Evolutionary conservation across 495 filamentous ascomycete species (phyloP).

Genomic region (Talaromyces liani): DNA sequence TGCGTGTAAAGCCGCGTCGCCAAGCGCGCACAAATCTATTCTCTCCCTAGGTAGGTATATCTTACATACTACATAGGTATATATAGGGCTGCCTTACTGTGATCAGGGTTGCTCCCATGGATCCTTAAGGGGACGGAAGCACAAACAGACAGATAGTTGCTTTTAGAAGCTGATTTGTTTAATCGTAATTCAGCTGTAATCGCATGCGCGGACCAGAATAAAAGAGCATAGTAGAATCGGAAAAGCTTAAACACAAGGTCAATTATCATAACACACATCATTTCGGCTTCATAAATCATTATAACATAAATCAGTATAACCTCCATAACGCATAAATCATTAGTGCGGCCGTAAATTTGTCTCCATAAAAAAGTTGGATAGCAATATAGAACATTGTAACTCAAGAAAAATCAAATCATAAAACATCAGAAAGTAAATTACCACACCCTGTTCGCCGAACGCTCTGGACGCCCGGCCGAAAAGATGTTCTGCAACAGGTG

Average conservation of each 20-base stretch:
- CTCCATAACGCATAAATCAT: background rate
- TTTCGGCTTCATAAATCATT: background rate
- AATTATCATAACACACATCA: background rate
- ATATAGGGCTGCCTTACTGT: too few relatives aligned
- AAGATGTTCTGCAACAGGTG: conserved; percentile 22
- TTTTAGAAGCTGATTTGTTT: background rate
- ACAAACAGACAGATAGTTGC: too few relatives aligned
- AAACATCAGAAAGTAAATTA: background rate
- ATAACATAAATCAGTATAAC: background rate
- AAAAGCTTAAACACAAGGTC: background rate
- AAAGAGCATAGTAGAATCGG: too few relatives aligned
- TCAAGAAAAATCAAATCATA: background rate
- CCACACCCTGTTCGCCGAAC: background rate
- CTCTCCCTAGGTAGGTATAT: too few relatives aligned
- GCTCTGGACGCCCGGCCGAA: background rate
- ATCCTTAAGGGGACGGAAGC: too few relatives aligned
- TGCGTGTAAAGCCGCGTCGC: too few relatives aligned
- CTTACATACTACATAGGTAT: too few relatives aligned
- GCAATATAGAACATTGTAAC: background rate
- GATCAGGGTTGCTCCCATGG: too few relatives aligned
- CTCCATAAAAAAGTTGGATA: background rate
- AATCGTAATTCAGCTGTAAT: background rate
- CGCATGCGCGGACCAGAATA: too few relatives aligned
- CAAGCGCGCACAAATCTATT: too few relatives aligned
- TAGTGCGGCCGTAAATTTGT: background rate